Percentiles rank a stretch among this genome's conserved stretches.
phyloP scores from a whole-genome alignment of 83 land plant genomes.

The Thuja plicata region DNA sequence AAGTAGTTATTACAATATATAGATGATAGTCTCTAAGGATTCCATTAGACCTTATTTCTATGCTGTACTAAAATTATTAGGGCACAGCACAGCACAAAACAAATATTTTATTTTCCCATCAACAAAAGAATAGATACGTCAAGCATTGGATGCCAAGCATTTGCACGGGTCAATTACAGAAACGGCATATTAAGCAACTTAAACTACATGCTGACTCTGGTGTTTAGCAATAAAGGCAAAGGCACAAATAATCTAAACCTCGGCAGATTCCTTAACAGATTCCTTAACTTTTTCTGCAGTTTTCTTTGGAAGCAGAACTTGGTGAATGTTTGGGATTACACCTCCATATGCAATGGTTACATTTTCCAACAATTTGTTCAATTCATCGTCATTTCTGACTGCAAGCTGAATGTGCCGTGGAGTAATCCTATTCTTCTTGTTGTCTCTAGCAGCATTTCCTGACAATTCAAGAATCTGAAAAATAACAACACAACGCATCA shows the following conservation, averaged over 20 bases:
- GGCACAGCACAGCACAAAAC: neutral
- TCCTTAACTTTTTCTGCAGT: neutral
- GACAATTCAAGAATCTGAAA: neutral
- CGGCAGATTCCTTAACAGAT: neutral
- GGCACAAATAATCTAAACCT: neutral
- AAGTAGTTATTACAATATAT: too few species aligned
- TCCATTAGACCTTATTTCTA: neutral
- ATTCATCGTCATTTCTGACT: slow-evolving; percentile 6
- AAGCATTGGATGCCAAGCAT: neutral
- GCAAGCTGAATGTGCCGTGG: slow-evolving; percentile 12
- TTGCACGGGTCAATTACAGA: neutral
- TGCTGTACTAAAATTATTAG: neutral
- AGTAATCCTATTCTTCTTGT: slow-evolving; percentile 5
- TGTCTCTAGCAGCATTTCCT: slow-evolving; percentile 5
- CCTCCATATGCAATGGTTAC: slow-evolving; percentile 9
- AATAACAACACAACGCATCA: neutral
- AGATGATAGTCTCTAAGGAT: neutral
- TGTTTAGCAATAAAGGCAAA: neutral
- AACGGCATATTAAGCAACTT: neutral
- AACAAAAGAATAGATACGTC: neutral
- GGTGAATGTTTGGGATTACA: slow-evolving; percentile 8
- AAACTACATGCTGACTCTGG: neutral
- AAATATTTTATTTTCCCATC: neutral
- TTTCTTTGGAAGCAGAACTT: neutral
- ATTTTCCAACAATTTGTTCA: neutral